Conservation (phyloP, 2,329 filamentous ascomycete genomes). For the Juglanconis oblonga region DNA sequence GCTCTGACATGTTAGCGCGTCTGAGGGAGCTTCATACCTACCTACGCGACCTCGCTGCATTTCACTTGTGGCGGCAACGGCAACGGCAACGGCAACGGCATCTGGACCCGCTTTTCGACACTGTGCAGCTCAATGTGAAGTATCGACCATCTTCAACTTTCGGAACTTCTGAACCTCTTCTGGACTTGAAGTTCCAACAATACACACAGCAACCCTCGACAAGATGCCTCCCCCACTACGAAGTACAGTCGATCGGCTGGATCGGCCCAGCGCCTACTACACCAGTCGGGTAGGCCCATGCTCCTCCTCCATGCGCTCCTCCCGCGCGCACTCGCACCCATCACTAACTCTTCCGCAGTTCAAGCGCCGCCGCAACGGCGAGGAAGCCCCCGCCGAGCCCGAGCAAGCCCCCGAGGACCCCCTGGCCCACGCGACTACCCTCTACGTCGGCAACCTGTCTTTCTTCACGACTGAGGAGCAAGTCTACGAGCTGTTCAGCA, state of each 20-base stretch:
- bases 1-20: constrained; percentile 19
- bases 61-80: no score
- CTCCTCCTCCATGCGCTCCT: constrained; percentile 13
- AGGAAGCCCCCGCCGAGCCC: constrained; percentile 35
- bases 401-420: constrained; percentile 69
- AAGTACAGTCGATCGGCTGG: constrained; percentile 85
- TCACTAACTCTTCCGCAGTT: constrained; percentile 19
- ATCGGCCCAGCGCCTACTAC: constrained; percentile 94
- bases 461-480: constrained; percentile 99
- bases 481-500: constrained; percentile 93
- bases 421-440: constrained; percentile 82
- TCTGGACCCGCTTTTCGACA: constrained; percentile 6
- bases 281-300: constrained; percentile 64
- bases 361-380: constrained; percentile 66
- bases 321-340: background rate
- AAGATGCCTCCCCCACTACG: constrained; percentile 47
- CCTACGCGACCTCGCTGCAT: background rate
- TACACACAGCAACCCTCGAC: constrained; percentile 8
- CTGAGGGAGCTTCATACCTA: constrained; percentile 4
- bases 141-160: background rate
- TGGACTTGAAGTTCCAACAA: background rate
- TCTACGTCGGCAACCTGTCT: constrained; percentile 97
- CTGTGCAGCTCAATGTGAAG: background rate
- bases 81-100: background rate
- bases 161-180: background rate